Conservation (phyloP, 140 eudicot genomes). For the Anethum foeniculum region DNA sequence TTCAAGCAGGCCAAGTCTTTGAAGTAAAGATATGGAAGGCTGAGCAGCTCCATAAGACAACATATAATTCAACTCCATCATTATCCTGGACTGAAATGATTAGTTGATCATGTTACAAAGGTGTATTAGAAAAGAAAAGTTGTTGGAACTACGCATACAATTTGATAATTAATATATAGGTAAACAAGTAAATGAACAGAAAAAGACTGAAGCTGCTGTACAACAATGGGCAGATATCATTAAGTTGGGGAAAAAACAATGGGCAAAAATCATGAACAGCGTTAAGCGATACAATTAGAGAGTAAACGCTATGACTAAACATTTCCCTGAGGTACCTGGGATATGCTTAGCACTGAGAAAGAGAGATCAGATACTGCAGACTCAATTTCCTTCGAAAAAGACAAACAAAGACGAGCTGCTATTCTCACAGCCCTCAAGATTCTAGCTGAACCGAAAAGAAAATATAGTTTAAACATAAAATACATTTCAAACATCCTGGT, state of each 20-base stretch:
- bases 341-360: conserved; percentile 38
- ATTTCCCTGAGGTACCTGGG: conserved; percentile 31
- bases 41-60: conserved; percentile 91
- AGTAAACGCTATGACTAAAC: neutral
- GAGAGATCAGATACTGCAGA: conserved; percentile 51
- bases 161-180: neutral
- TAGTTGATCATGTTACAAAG: neutral
- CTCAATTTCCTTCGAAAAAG: conserved; percentile 67
- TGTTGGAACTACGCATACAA: neutral
- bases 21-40: conserved; percentile 68
- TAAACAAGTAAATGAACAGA: neutral
- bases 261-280: neutral
- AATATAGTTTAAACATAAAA: neutral
- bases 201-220: neutral
- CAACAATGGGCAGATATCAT: neutral
- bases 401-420: conserved; percentile 85
- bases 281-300: neutral
- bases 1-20: conserved; percentile 56
- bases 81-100: conserved; percentile 52
- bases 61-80: conserved; percentile 83
- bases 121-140: neutral
- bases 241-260: neutral
- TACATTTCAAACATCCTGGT: neutral
- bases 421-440: conserved; percentile 79
- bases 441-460: conserved; percentile 52